Evolutionary conservation across 192 early-diverging fungal species (phyloP), one percentile per base, ranked within the genome.

Genomic region (Rhizophlyctis rosea): DNA sequence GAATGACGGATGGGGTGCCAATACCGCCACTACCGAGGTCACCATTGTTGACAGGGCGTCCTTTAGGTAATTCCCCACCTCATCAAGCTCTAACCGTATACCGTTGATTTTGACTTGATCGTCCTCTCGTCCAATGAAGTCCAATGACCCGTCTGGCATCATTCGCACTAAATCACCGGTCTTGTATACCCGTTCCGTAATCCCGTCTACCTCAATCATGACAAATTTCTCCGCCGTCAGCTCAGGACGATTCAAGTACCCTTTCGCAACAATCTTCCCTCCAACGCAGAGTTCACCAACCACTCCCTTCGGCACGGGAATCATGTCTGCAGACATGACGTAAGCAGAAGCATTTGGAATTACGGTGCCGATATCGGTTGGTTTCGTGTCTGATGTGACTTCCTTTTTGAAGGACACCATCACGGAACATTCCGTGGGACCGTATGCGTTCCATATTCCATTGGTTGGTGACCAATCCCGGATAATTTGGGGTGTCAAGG

Each of bases 101-200:
- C 79, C 78, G 35, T 79, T 70, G 23, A 81, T 69, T 64, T 86
- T 86, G 51, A 83, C 78, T 59, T 79, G 75, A 23, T 67, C 32
- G 47, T 83, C 70, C 7, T 9, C 33, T 25, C 70, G 70, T 27
- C 70, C 68, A 4, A 53, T 11, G 30, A 54, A n/a, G 30, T 65
- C 35, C 2, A 72, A 9, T 18, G 34, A 21, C 1, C 61, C 62
- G 16, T 66, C 50, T n/a, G 47, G 21, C 7, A 13, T n/a, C 7
- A 59, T 53, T 23, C 11, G 18, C 18, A 47, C 56, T 1, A 72
- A 29, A 47, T 72, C 70, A 11, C 70, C 70, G 32, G 70, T 72
- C n/a, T 61, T 58, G 69, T 74, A 73, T 27, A 71, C 3, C 18
- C 51, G n/a, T 14, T 60, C 55, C 49, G 29, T 56, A 32, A 27